phyloP scores from a whole-genome alignment of 345 rosid genomes.

The Durio zibethinus region DNA sequence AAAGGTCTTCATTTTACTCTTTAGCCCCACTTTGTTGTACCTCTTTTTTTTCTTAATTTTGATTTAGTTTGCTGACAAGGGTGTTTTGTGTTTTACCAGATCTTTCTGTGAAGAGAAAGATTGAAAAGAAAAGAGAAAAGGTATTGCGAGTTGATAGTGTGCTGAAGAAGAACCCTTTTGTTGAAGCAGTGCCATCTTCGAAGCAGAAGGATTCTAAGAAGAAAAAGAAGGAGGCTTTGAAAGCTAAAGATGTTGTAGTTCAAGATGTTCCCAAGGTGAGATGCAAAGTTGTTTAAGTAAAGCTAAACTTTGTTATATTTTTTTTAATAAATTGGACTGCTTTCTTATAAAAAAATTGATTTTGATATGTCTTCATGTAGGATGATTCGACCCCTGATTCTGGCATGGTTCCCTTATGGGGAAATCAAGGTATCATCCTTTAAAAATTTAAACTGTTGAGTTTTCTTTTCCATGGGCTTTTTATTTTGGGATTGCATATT shows the following conservation, averaged over 20 bases:
- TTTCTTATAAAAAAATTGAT: neutral
- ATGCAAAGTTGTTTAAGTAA: neutral
- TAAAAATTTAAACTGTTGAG: neutral
- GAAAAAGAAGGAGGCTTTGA: conserved; percentile 19
- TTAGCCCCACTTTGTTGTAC: neutral
- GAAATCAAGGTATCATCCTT: conserved; percentile 45
- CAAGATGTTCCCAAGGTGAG: conserved; percentile 43
- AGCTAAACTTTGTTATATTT: neutral
- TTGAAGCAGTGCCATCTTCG: conserved; percentile 61
- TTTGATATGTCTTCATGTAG: conserved; percentile 25
- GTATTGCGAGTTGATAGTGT: conserved; percentile 64
- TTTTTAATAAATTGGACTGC: neutral
- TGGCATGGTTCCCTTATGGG: conserved; percentile 67
- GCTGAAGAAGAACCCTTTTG: conserved; percentile 75
- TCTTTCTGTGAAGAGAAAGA: conserved; percentile 73
- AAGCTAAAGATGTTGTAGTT: conserved; percentile 20
- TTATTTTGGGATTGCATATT: neutral
- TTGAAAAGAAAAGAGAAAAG: conserved; percentile 71
- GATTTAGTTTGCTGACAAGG: neutral
- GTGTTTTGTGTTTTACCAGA: conserved; percentile 30
- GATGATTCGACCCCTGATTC: conserved; percentile 35
- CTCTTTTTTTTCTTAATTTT: neutral
- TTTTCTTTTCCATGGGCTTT: neutral
- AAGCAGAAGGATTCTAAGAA: conserved; percentile 41
- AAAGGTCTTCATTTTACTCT: conserved; percentile 39